These are phyloP conservation scores for Phialophora macrospora DNA, from an alignment of 2,329 filamentous ascomycete species.

Conservation along the genomic window DNA sequence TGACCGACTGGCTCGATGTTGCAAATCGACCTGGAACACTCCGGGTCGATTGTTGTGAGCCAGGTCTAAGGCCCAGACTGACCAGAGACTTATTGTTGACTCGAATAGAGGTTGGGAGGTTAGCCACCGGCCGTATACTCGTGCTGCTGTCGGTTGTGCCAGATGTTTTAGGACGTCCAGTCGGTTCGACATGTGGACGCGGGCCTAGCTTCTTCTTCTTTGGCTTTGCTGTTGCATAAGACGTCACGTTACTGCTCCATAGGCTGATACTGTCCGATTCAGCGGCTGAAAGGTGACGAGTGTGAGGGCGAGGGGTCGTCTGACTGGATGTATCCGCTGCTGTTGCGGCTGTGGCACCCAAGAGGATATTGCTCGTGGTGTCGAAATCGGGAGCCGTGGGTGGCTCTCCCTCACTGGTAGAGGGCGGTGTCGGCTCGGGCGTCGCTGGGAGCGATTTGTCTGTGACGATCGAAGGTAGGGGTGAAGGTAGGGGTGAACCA, in stretches of 20 bases:
- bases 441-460: slow-evolving; percentile 32
- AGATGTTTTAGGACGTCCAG: slow-evolving; percentile 65
- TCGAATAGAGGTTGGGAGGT: slow-evolving; percentile 80
- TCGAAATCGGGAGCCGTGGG: slow-evolving; percentile 29
- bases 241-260: slow-evolving; percentile 52
- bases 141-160: slow-evolving; percentile 52
- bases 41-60: slow-evolving; percentile 52
- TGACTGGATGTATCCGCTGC: slow-evolving; percentile 18
- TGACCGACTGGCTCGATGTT: slow-evolving; percentile 26
- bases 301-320: slow-evolving; percentile 22
- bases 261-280: slow-evolving; percentile 51
- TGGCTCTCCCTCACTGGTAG: slow-evolving; percentile 30
- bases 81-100: slow-evolving; percentile 56
- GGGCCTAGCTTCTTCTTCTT: slow-evolving; percentile 90
- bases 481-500: slow-evolving; percentile 16
- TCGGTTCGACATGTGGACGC: slow-evolving; percentile 70
- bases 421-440: slow-evolving; percentile 32
- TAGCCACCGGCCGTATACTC: slow-evolving; percentile 70
- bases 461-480: slow-evolving; percentile 5
- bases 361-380: slow-evolving; percentile 29
- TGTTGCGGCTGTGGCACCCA: slow-evolving; percentile 23
- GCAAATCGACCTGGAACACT: slow-evolving; percentile 48
- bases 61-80: slow-evolving; percentile 46
- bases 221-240: slow-evolving; percentile 25
- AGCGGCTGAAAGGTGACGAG: slow-evolving; percentile 50